Conservation (phyloP, 768 basidiomycete genomes). For the Pleurotus giganteus region DNA sequence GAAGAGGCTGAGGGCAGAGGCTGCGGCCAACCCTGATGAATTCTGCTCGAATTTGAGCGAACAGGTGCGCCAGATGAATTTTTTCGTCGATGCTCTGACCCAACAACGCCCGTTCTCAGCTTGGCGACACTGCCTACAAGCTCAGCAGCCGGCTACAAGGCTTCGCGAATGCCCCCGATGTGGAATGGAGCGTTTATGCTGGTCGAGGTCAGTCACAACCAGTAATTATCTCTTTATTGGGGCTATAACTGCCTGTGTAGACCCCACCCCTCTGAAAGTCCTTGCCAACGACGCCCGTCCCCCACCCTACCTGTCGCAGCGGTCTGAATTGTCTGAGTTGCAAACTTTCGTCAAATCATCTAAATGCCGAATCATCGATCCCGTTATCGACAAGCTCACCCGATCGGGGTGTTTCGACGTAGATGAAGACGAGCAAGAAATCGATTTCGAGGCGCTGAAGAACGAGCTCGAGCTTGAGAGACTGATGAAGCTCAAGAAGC, state of each 20-base stretch:
- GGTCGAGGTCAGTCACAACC: constrained; percentile 44
- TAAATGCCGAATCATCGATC: constrained; percentile 49
- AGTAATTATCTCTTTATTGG: not conserved
- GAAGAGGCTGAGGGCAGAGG: constrained; percentile 39
- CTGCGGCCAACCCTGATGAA: constrained; percentile 30
- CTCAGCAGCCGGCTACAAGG: constrained; percentile 47
- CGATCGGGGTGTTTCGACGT: constrained; percentile 35
- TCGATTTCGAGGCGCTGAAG: constrained; percentile 39
- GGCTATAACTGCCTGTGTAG: constrained; percentile 29
- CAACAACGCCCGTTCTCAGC: constrained; percentile 15
- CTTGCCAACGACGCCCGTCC: constrained; percentile 40
- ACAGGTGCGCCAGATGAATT: constrained; percentile 27
- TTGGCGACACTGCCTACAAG: constrained; percentile 26
- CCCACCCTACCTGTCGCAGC: constrained; percentile 37
- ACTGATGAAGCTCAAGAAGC: constrained; percentile 54
- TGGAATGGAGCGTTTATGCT: constrained; percentile 65
- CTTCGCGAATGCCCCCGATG: constrained; percentile 39
- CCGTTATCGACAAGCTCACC: constrained; percentile 37
- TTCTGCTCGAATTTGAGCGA: constrained; percentile 29
- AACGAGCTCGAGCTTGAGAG: constrained; percentile 49
- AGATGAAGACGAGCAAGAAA: constrained; percentile 32
- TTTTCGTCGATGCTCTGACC: not conserved
- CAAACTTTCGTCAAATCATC: constrained; percentile 58
- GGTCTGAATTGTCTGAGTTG: constrained; percentile 44
- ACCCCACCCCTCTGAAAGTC: constrained; percentile 50